Evolutionary conservation across 768 basidiomycete species (phyloP), one percentile per base, ranked within the genome.

Genomic region (Lactarius evosmus): DNA sequence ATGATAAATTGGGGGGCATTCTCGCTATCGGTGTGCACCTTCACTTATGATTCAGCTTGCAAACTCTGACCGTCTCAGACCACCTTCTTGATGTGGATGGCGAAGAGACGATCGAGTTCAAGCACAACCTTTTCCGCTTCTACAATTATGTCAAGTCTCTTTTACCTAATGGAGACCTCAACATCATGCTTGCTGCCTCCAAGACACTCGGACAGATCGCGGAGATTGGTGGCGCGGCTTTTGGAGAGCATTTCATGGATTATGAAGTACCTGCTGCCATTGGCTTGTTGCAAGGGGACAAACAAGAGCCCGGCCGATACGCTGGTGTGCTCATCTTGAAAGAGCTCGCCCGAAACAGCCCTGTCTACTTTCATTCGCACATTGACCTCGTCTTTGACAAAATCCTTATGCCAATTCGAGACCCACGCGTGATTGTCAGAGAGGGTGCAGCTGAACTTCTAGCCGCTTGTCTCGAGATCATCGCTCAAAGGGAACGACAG

Each of bases 171-270:
- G 83, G 87, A 58, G 96, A 98, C 73, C 85, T 93, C 70, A 89
- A 91, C 74, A 86, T 99, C 72, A 98, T 98, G 95, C 82, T 95
- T 38, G 85, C 89, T 9, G 93, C 94, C 1, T 93, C 95, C n/a
- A 91, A 94, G 74, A 93, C 92, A 0, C 82, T 95, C 32, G 94
- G 94, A 0, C 83, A 86, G 70, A 95, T 96, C 71, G 90, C 90
- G 34, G 83, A 87, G 62, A 87, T 92, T 30, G 91, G 91, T 25
- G 92, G 91, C 2, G 82, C 85, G 0, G 86, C 87, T 29, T 91
- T 95, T 70, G 92, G 91, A 65, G 93, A 95, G 70, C 81, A 85
- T 4, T 94, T 95, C 70, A 93, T 96, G 83, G 89, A 93, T 67
- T 88, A 83, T 64, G 93, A 97, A 72, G 90, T 96, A 7, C 91